Evolutionary conservation across 1,139 yeast species (phyloP), one percentile per base, ranked within the genome.

Genomic region (Saccharomyces hybrid): DNA sequence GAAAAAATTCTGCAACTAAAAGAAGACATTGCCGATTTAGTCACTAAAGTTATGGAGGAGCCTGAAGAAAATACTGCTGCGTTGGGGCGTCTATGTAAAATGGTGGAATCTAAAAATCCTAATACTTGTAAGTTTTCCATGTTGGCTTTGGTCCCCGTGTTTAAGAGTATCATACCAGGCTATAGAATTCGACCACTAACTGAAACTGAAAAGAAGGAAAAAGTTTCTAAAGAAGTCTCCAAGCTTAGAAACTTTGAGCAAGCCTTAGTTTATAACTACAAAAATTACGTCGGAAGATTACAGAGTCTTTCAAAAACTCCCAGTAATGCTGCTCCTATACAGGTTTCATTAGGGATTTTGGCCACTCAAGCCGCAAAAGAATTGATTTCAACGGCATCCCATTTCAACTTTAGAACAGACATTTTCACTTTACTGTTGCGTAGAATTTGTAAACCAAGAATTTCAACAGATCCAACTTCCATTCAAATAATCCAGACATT

Each of bases 111-210:
- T 1, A 80, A 78, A 61, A 83, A 85, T 62, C 76, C 84, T 48
- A 83, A 82, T 54, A 83, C 89, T 5, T 77, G 87, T 55, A 90
- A 87, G 69, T 76, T 89, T 56, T 81, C 96, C 0, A 73, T 88
- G 55, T 74, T 90, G 62, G 84, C 98, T 0, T 76, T 91, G 56
- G 84, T 90, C 2, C 90, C 95, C 1, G 88, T 89, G 4, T 89
- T 88, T 76, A 89, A 88, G 65, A 80, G 85, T 55, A 79, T 93
- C 53, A 84, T 95, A 2, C 99, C 99, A 0, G 85, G 95, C 3
- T 93, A 93, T 70, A 80, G 84, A 60, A 90, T 93, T 56, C 78
- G 96, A 67, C 85, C 95, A 1, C 74, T 93, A 53, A 79, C 89
- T 1, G 97, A 89, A 14, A 70, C 81, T 0, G 99, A 93, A 69